Percentiles rank a stretch among this genome's conserved stretches.
phyloP scores from a whole-genome alignment of 108 stramenopile genomes.

The Conticribra guillardii region DNA sequence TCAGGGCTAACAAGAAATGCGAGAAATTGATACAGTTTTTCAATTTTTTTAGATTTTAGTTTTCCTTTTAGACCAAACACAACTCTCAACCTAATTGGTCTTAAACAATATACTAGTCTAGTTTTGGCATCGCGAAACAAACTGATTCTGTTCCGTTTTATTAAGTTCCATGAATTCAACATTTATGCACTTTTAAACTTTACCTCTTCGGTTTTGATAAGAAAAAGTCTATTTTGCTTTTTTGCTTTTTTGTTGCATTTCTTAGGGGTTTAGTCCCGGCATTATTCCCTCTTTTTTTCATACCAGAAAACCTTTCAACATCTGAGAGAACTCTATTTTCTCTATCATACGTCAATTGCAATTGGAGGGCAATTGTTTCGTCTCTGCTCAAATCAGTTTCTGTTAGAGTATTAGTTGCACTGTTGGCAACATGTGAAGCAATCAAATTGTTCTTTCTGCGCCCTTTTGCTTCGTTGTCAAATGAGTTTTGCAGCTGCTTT shows the following conservation, averaged over 20 bases:
- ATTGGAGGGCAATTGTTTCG: slow-evolving; percentile 60
- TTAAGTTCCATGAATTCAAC: background rate
- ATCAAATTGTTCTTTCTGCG: background rate
- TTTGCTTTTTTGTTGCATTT: slow-evolving; percentile 5
- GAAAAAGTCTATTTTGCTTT: slow-evolving; percentile 38
- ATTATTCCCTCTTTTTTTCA: slow-evolving; percentile 19
- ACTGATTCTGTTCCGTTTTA: background rate
- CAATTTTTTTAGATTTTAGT: too few species aligned
- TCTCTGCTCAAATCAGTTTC: slow-evolving; percentile 51
- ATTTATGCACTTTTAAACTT: background rate
- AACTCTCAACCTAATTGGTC: too few species aligned
- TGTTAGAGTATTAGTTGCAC: background rate
- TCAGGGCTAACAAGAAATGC: too few species aligned
- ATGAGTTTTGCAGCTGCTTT: slow-evolving; percentile 19
- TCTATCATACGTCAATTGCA: slow-evolving; percentile 73
- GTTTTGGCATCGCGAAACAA: background rate
- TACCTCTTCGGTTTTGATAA: slow-evolving; percentile 24
- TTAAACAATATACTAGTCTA: background rate
- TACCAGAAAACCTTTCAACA: slow-evolving; percentile 43
- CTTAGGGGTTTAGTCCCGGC: slow-evolving; percentile 7
- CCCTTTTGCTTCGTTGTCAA: slow-evolving; percentile 6
- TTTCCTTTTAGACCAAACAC: too few species aligned
- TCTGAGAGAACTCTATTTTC: slow-evolving; percentile 54
- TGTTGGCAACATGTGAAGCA: background rate
- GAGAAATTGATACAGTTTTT: too few species aligned